Base-by-base conservation (phyloP, 2,329 filamentous ascomycete genomes). In the Arthrobotrys sphaeroides region DNA sequence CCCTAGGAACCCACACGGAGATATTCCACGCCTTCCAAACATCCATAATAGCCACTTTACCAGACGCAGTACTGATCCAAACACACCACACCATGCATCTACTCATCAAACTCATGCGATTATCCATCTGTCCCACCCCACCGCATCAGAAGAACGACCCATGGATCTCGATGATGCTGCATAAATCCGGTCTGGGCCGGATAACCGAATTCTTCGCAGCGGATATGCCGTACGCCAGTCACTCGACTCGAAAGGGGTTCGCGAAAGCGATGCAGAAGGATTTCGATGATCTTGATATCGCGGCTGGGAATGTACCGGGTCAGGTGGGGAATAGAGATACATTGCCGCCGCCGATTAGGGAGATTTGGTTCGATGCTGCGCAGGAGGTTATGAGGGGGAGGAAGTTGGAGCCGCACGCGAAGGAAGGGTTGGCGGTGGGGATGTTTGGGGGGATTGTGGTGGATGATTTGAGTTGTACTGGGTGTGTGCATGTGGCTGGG, bases 41-140 rank as follows among this genome's bases (percentile, higher is more conserved):
- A 12, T 45, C 40, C 13, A 78, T 80, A 20, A 73, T 79, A 13
- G 36, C 64, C 28, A 60, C 75, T n/a, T 76, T 79, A 3, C 57
- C 77, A 12, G 78, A 78, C 61, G 47, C 42, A 16, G 77, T 70
- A 2, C 72, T 80, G 2, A 77, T 80, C 57, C 67, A 73, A 36
- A 80, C 79, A 0, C 79, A 80, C 61, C 79, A 80, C 51, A 78
- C 77, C 5, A 79, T 80, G 73, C 77, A 78, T 53, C 78, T 80
- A 16, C 69, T 80, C 12, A 79, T 80, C 18, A 78, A 79, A 55
- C 75, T 77, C 16, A 77, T 80, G 53, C 77, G 79, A 0, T 62
- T 79, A 6, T 75, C 77, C 4, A 73, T 79, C 51, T 78, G 78
- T n/a, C 79, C 79, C 1, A 76, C 78, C 7, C 78, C 78, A 0